Evolutionary conservation across 208 protist species (phyloP), one percentile per base, ranked within the genome.

Genomic region (Acanthamoeba sp.): DNA sequence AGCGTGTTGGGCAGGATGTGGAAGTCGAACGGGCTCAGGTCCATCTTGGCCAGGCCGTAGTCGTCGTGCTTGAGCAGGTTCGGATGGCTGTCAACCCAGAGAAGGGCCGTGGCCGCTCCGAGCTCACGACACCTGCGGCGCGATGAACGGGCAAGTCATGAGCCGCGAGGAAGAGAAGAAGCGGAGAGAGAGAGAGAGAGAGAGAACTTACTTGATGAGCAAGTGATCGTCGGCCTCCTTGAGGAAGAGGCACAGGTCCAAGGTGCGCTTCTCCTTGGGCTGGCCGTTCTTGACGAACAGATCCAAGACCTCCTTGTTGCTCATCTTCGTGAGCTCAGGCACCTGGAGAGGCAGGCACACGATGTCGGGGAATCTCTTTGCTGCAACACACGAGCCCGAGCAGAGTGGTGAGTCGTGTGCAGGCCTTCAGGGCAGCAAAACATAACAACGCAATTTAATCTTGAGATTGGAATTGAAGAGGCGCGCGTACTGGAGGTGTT

Each of bases 1-100:
- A 76, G 20, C 29, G 36, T 76, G 32, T 76, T 76, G 66, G n/a
- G 27, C 66, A 38, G 66, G 66, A 76, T 40, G 66, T 76, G 66
- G 36, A 27, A 76, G 66, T 34, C 36, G 16, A 76, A 42, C 66
- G 16, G 12, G n/a, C 29, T n/a, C 36, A 22, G 7, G 22, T 10
- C 12, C n/a, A 9, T 76, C 5, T 24, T 20, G 32, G 12, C n/a
- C 27, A 12, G n/a, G 22, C 36, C 36, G 32, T 76, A 12, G 10
- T 10, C 14, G 0, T 29, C 12, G 66, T 36, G 9, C 6, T 36
- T 7, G 4, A 76, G 66, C 36, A 76, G 10, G 66, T 76, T 9
- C 66, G 66, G 66, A 20, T 76, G 66, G 10, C 66, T 29, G 36
- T 76, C 66, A 3, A 76, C 66, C 66, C 66, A 76, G 27, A 76